phyloP scores from a whole-genome alignment of 352 stramenopile genomes.

The Sclerospora graminicola region DNA sequence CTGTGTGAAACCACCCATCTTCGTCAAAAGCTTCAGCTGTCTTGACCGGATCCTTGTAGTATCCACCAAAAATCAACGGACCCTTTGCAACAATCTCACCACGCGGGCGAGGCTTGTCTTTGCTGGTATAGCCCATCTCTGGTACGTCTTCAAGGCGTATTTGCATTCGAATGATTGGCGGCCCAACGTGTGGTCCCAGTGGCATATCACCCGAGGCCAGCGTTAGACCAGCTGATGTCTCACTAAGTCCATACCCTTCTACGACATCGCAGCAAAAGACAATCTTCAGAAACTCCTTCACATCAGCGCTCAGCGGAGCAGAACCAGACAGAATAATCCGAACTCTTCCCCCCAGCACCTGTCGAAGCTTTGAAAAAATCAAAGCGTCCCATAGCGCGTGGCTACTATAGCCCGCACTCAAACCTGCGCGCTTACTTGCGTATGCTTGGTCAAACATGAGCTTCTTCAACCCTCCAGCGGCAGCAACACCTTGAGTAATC shows the following conservation, averaged over 20 bases:
- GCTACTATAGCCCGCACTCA: slow-evolving; percentile 45
- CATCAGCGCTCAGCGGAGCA: slow-evolving; percentile 84
- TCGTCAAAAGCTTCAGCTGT: slow-evolving; percentile 87
- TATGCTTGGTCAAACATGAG: slow-evolving; percentile 60
- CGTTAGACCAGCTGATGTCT: slow-evolving; percentile 84
- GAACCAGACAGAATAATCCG: slow-evolving; percentile 89
- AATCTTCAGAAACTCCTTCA: slow-evolving; percentile 96
- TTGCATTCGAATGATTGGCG: slow-evolving; percentile 77
- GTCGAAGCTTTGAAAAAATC: slow-evolving; percentile 93
- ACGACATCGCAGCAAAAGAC: slow-evolving; percentile 88
- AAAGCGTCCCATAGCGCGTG: slow-evolving; percentile 90
- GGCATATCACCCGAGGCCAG: slow-evolving; percentile 49
- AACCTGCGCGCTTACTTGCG: slow-evolving; percentile 37
- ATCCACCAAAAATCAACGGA: slow-evolving; percentile 80
- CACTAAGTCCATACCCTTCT: slow-evolving; percentile 94
- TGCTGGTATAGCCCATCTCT: slow-evolving; percentile 94
- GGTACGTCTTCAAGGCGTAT: slow-evolving; percentile 92
- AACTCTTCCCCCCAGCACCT: slow-evolving; percentile 84
- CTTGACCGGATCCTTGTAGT: slow-evolving; percentile 93
- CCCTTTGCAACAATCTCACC: slow-evolving; percentile 71
- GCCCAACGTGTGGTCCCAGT: slow-evolving; percentile 87
- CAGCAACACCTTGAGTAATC: slow-evolving; percentile 68
- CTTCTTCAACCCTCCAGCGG: slow-evolving; percentile 50
- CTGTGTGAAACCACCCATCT: slow-evolving; percentile 95
- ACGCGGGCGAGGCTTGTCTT: slow-evolving; percentile 56